A percentile compares a stretch with the other conserved stretches of the same genome.
Conservation (phyloP, 140 eudicot genomes). For the Ambrosia hybrid region DNA sequence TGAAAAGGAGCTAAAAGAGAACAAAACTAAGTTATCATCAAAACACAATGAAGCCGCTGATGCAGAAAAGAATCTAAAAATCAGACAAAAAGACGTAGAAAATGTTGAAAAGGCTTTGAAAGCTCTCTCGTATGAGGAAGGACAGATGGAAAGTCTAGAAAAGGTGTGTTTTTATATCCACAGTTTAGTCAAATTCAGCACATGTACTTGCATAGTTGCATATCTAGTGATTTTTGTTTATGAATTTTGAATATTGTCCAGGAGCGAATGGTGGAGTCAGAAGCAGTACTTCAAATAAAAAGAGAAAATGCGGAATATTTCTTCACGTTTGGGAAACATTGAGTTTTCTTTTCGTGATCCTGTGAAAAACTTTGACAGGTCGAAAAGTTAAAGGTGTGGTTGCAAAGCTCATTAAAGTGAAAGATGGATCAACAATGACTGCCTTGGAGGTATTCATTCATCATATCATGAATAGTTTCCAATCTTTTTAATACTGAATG, state of each 20-base stretch:
- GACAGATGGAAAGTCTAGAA: slow-evolving; percentile 68
- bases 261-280: slow-evolving; percentile 67
- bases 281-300: slow-evolving; percentile 60
- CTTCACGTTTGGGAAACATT: slow-evolving; percentile 69
- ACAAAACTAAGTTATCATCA: slow-evolving; percentile 49
- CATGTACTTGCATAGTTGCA: too few species aligned
- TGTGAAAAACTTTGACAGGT: slow-evolving; percentile 78
- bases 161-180: slow-evolving; percentile 46
- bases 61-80: slow-evolving; percentile 65
- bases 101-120: slow-evolving; percentile 60
- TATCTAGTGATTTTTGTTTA: background rate
- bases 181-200: slow-evolving; percentile 17
- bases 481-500: background rate
- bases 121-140: slow-evolving; percentile 65
- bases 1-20: too few species aligned
- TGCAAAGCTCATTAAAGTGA: slow-evolving; percentile 94
- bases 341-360: too few species aligned
- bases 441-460: slow-evolving; percentile 75
- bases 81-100: slow-evolving; percentile 69
- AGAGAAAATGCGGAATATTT: slow-evolving; percentile 67
- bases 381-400: slow-evolving; percentile 96
- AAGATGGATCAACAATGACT: slow-evolving; percentile 78
- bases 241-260: slow-evolving; percentile 23
- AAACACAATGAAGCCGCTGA: slow-evolving; percentile 81
- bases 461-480: slow-evolving; percentile 17